Percentiles rank a stretch among this genome's conserved stretches.
phyloP scores from a whole-genome alignment of 169 alveolate species.

The Babesia ovis region DNA sequence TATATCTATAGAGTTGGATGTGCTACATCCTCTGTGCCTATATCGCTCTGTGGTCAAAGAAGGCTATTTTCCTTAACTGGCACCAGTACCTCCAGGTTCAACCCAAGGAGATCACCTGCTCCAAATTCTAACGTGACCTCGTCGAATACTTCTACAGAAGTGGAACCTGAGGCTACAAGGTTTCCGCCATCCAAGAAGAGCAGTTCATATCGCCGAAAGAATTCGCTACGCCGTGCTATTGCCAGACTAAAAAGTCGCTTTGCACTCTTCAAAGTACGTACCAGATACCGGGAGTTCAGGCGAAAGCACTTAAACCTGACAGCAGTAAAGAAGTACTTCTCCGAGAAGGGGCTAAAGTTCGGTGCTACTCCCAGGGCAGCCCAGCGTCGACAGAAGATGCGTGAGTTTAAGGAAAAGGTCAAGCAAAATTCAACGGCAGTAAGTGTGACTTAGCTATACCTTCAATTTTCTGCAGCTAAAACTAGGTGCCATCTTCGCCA shows the following conservation, averaged over 20 bases:
- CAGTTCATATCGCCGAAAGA: no score
- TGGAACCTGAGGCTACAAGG: no score
- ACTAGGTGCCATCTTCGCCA: constrained; percentile 45
- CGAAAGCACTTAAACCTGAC: background rate
- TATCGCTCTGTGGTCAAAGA: no score
- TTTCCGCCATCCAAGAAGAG: no score
- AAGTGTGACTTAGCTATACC: background rate
- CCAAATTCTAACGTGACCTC: no score
- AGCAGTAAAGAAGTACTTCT: constrained; percentile 2
- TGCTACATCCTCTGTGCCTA: no score
- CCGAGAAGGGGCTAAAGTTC: constrained; percentile 33
- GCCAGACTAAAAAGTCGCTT: constrained; percentile 1
- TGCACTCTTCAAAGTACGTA: background rate
- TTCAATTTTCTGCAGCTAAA: constrained; percentile 26
- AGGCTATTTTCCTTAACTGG: no score
- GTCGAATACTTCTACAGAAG: no score
- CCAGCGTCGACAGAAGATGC: constrained; percentile 30
- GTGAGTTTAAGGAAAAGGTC: constrained; percentile 22
- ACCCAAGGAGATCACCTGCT: no score
- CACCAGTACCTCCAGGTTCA: no score
- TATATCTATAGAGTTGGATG: no score
- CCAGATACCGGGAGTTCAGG: background rate
- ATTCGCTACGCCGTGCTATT: constrained; percentile 24
- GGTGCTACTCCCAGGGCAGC: constrained; percentile 28
- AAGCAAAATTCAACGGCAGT: constrained; percentile 49